Base-by-base conservation (phyloP, 208 protist species). In the Acanthamoeba sp. region DNA sequence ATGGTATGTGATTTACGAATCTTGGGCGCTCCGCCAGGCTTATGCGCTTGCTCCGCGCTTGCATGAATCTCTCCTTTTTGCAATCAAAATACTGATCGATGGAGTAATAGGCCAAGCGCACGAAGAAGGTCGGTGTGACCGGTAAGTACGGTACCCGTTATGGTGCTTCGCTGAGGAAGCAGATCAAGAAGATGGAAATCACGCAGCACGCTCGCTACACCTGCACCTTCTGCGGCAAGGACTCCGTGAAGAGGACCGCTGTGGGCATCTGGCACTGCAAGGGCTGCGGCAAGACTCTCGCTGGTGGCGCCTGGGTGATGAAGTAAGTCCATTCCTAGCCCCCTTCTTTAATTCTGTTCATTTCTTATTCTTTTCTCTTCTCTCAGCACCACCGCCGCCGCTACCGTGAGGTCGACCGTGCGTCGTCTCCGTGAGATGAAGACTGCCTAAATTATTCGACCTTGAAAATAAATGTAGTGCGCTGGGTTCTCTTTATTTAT, bases 131-230 rank as follows among this genome's bases (percentile, higher is more conserved):
- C 97, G 99, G 99, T 96, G 98, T 99, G 95, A 99, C 99, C 97
- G 99, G 99, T 91, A 99, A 99, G 98, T 99, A 99, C 97, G 99
- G 99, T 95, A 99, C 99, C 96, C 98, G 99, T 96, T 99, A 99
- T 97, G 99, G 99, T 99, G 97, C 99, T 94, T 99, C 99, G 95
- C 98, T 99, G 40, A 97, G 99, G 97, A 99, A 99, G 97, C 98
- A 99, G 94, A 98, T 99, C 71, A 99, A 99, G 98, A 99, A 99
- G 98, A 99, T 99, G 45, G 99, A 99, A 96, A 98, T 99, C 88
- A 98, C 98, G 80, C 99, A 99, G 98, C 99, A 99, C 97, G 97
- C 99, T 78, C 99, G 98, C 94, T 99, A 99, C 97, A 99, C 99
- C 94, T 99, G 99, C 98, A 97, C 97, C 40, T 99, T 99, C 98